A percentile compares a stretch with the other conserved stretches of the same genome.
Conservation (phyloP, 768 basidiomycete genomes). For the Hypholoma fasciculare region DNA sequence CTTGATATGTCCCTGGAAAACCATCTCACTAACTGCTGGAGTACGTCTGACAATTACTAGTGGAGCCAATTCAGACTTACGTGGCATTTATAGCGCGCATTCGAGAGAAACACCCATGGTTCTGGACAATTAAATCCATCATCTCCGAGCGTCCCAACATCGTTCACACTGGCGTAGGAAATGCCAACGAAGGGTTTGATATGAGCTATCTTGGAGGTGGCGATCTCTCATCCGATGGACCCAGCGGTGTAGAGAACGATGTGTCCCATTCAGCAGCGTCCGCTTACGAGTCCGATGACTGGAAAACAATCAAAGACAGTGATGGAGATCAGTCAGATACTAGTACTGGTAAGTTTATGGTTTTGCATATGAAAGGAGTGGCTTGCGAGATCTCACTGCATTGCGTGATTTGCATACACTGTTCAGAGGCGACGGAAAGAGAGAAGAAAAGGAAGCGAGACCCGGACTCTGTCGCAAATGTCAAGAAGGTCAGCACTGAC, state of each 20-base stretch:
- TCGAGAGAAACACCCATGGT: neutral
- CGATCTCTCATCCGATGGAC: neutral
- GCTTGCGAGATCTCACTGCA: neutral
- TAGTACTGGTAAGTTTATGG: neutral
- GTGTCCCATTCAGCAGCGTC: neutral
- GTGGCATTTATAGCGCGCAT: neutral
- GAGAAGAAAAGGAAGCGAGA: neutral
- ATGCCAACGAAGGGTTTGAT: neutral
- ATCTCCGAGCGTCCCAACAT: neutral
- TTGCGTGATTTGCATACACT: neutral
- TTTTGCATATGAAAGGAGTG: neutral
- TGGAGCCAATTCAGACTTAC: neutral
- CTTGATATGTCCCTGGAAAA: slow-evolving; percentile 12
- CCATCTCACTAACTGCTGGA: slow-evolving; percentile 5
- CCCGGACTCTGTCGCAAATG: neutral
- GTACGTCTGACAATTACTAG: neutral
- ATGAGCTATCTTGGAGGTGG: neutral
- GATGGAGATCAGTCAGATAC: neutral
- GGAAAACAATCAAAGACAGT: neutral
- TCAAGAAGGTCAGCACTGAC: neutral
- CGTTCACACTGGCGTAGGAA: neutral
- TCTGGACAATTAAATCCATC: neutral
- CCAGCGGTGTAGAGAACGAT: neutral
- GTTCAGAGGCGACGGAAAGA: neutral
- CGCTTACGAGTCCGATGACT: neutral